Conservation (phyloP, 495 filamentous ascomycete genomes). For the Trypethelium eluteriae region DNA sequence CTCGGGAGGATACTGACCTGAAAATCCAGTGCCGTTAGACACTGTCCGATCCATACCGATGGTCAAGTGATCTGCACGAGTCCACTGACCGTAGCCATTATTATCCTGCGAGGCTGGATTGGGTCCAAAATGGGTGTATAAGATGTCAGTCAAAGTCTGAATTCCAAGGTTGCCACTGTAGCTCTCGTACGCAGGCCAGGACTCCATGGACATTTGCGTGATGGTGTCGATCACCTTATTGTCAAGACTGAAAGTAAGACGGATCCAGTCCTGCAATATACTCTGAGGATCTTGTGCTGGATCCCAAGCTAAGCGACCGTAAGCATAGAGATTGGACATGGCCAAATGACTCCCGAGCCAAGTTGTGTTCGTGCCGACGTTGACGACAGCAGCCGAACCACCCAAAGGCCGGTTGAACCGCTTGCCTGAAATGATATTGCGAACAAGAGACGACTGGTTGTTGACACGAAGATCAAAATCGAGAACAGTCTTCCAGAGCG, state of each 20-base stretch:
- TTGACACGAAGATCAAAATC: conserved; percentile 60
- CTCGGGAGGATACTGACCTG: conserved; percentile 59
- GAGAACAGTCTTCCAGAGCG: conserved; percentile 59
- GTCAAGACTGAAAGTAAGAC: conserved; percentile 55
- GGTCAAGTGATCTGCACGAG: conserved; percentile 48
- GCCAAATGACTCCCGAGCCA: conserved; percentile 63
- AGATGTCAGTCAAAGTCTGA: conserved; percentile 62
- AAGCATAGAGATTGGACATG: conserved; percentile 68
- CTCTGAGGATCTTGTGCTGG: conserved; percentile 40
- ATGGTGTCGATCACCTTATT: conserved; percentile 49
- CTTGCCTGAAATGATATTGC: conserved; percentile 52
- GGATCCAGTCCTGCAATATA: conserved; percentile 57
- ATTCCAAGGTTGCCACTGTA: conserved; percentile 65
- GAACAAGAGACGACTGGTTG: conserved; percentile 44
- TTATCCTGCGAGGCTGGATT: conserved; percentile 59
- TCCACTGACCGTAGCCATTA: conserved; percentile 70
- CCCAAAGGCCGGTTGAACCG: conserved; percentile 51
- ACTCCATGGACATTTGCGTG: conserved; percentile 57
- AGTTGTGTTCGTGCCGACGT: conserved; percentile 57
- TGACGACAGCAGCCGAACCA: conserved; percentile 61
- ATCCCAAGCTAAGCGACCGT: conserved; percentile 59
- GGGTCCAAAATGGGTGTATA: conserved; percentile 59
- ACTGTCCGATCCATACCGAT: conserved; percentile 71
- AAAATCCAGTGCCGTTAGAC: conserved; percentile 54
- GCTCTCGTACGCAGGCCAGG: conserved; percentile 64